phyloP scores from a whole-genome alignment of 2,329 filamentous ascomycete genomes.

The Fusarium tjaetaba region DNA sequence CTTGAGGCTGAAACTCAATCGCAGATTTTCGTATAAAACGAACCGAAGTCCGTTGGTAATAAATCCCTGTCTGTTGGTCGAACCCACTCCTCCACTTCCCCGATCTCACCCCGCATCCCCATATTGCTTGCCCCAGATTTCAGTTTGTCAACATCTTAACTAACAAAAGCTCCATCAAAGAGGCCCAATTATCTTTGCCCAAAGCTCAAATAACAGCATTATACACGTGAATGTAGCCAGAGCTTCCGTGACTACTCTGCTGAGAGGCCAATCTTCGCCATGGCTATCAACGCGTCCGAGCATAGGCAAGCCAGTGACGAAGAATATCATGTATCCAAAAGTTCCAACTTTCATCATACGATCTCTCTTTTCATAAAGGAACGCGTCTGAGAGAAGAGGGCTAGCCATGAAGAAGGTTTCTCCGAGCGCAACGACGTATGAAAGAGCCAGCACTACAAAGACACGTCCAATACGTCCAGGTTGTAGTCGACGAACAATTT shows the following conservation, averaged over 20 bases:
- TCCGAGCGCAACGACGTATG: neutral
- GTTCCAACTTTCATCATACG: slow-evolving; percentile 6
- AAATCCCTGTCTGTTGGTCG: neutral
- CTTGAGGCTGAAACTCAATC: neutral
- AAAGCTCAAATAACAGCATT: neutral
- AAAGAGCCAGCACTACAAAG: neutral
- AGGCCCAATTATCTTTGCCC: slow-evolving; percentile 6
- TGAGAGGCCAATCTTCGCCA: neutral
- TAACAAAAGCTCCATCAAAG: neutral
- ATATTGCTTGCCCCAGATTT: neutral
- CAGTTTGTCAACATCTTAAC: neutral
- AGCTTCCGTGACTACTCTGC: neutral
- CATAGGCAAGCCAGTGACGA: neutral
- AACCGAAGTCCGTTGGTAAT: neutral
- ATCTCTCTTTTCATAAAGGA: slow-evolving; percentile 2
- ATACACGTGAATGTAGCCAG: neutral
- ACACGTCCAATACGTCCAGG: neutral
- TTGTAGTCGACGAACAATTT: neutral
- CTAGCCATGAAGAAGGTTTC: slow-evolving; percentile 12
- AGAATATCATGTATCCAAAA: slow-evolving; percentile 2
- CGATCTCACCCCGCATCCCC: neutral
- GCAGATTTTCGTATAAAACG: neutral
- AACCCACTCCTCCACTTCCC: neutral
- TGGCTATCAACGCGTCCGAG: neutral
- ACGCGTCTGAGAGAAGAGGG: neutral